Evolutionary conservation across 1,139 yeast species (phyloP), one percentile per base, ranked within the genome.

Genomic region (Sugiyamaella novakii): DNA sequence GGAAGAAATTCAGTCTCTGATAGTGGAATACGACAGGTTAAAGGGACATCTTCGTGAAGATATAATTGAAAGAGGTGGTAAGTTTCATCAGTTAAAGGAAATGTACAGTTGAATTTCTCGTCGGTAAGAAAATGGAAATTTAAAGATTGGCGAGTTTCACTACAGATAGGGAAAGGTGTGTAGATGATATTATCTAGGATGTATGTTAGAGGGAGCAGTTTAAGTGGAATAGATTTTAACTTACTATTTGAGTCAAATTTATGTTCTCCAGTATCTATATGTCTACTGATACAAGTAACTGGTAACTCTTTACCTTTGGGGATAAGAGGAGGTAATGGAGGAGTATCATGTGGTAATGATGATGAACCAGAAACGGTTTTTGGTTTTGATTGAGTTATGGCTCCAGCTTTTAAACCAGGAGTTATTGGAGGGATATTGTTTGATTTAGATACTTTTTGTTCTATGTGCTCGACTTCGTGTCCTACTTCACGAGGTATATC

Each of bases 201-300:
- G n/a, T n/a, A n/a, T n/a, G n/a, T n/a, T n/a, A n/a, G n/a, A n/a
- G n/a, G n/a, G n/a, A n/a, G n/a, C n/a, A n/a, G n/a, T n/a, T n/a
- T n/a, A n/a, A n/a, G n/a, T n/a, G n/a, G n/a, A n/a, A n/a, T n/a
- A n/a, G n/a, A n/a, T n/a, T n/a, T 10, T 11, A 8, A 47, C 51
- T 43, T 37, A 47, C 51, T 43, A n/a, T 79, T 71, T 5, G 72
- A 74, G 60, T 84, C 88, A 55, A 83, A 81, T 56, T 77, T 75
- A 67, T 85, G 92, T 63, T 85, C 92, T 48, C 94, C 94, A 54
- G 75, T 79, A 58, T 83, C 87, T 50, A 84, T 84, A 54, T 83
- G 78, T 60, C 94, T 72, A 43, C 78, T 68, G 53, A 81, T 84
- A 64, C 92, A 85, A 56, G 78, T 80, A 48, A 85, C 66, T 35